These are phyloP conservation scores for Trichophyton rubrum DNA, from an alignment of 2,329 filamentous ascomycete species.

Conservation along the genomic window DNA sequence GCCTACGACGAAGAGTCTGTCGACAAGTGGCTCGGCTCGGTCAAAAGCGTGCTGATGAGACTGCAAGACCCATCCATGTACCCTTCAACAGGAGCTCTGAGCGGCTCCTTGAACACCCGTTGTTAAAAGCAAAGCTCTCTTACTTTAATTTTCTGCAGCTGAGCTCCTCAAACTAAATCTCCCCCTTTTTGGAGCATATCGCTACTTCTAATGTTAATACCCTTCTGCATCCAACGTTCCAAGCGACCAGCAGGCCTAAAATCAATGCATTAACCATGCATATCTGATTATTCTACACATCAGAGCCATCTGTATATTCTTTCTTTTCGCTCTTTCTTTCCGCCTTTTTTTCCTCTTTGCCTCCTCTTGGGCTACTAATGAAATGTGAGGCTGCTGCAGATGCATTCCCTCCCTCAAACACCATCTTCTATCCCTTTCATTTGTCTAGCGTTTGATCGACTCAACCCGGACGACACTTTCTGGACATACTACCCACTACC, in stretches of 20 bases:
- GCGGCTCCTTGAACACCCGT: not conserved
- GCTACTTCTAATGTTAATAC: not conserved
- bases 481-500: not conserved
- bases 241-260: not conserved
- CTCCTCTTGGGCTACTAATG: not conserved
- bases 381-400: not conserved
- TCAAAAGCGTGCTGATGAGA: constrained; percentile 54
- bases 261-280: not conserved
- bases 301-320: not conserved
- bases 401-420: not conserved
- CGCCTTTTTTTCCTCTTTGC: too few relatives aligned
- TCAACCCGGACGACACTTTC: not conserved
- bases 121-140: not conserved
- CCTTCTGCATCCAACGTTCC: not conserved
- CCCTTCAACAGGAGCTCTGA: not conserved
- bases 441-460: not conserved
- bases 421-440: not conserved
- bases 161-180: not conserved
- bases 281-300: not conserved
- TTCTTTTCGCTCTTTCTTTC: not conserved
- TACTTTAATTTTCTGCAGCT: not conserved
- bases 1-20: constrained; percentile 69
- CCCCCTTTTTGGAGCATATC: not conserved
- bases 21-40: constrained; percentile 72
- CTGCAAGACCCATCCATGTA: not conserved